Evolutionary conservation across 305 asterid genomes (phyloP).

Genomic region (Fraxinus velutina): DNA sequence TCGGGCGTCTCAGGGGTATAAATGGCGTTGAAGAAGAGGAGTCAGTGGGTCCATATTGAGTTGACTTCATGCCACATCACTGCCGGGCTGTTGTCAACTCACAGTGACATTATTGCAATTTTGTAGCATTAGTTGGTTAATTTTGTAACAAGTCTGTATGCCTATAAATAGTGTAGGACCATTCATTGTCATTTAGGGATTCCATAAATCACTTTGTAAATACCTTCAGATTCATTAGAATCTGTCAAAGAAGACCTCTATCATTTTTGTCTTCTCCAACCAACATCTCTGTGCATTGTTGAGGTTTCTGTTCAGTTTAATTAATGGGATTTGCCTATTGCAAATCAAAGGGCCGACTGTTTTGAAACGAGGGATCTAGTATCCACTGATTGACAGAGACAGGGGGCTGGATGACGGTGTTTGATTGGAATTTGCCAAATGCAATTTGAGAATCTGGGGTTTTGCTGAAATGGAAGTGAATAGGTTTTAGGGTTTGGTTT

Average conservation of each 20-base stretch:
- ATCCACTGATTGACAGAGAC: neutral
- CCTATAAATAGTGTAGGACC: neutral
- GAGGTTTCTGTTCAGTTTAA: neutral
- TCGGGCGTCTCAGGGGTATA: neutral
- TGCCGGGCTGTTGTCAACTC: neutral
- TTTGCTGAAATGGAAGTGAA: neutral
- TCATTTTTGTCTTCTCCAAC: neutral
- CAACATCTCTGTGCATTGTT: neutral
- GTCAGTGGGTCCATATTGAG: neutral
- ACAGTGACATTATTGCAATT: neutral
- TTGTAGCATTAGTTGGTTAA: neutral
- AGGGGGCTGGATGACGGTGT: neutral
- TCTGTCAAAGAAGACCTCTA: neutral
- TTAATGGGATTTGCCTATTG: neutral
- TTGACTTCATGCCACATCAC: neutral
- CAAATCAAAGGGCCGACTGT: neutral
- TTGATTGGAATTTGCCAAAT: neutral
- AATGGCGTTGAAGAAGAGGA: neutral
- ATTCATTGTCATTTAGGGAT: neutral
- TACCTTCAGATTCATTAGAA: neutral
- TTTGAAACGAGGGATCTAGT: neutral
- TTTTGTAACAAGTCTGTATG: neutral
- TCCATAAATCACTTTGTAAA: neutral
- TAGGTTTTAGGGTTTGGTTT: neutral
- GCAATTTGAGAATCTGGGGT: neutral